These are phyloP conservation scores for Flaveria sonorensis DNA, from an alignment of 129 eudicot genomes.

Conservation along the genomic window DNA sequence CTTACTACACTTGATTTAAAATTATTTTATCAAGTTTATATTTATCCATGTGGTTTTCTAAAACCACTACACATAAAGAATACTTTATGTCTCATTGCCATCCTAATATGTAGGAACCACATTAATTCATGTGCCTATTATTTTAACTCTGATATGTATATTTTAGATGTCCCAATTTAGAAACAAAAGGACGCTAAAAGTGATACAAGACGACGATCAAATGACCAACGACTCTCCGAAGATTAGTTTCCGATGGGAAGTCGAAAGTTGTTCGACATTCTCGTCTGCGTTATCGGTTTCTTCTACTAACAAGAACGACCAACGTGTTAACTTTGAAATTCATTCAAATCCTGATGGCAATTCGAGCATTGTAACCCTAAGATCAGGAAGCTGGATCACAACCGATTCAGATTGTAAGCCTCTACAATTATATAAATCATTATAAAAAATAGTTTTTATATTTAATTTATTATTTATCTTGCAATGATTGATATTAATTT, in stretches of 20 bases:
- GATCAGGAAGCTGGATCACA: slow-evolving; percentile 81
- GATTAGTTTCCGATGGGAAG: slow-evolving; percentile 85
- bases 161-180: slow-evolving; percentile 67
- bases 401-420: slow-evolving; percentile 87
- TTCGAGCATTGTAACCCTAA: slow-evolving; percentile 28
- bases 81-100: no score
- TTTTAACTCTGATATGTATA: background rate
- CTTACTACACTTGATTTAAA: no score
- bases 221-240: slow-evolving; percentile 71
- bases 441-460: background rate
- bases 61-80: no score
- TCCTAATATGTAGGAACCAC: background rate
- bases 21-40: no score
- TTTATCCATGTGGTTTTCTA: no score
- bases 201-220: slow-evolving; percentile 53
- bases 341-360: slow-evolving; percentile 46
- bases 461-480: background rate
- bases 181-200: slow-evolving; percentile 46
- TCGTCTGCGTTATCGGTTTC: slow-evolving; percentile 55
- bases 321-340: slow-evolving; percentile 33
- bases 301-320: slow-evolving; percentile 39
- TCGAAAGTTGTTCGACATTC: slow-evolving; percentile 67
- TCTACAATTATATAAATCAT: background rate
- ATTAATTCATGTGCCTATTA: background rate
- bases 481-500: background rate